phyloP scores from a whole-genome alignment of 2,329 filamentous ascomycete genomes.

The Phaeosphaeriaceae sp. region DNA sequence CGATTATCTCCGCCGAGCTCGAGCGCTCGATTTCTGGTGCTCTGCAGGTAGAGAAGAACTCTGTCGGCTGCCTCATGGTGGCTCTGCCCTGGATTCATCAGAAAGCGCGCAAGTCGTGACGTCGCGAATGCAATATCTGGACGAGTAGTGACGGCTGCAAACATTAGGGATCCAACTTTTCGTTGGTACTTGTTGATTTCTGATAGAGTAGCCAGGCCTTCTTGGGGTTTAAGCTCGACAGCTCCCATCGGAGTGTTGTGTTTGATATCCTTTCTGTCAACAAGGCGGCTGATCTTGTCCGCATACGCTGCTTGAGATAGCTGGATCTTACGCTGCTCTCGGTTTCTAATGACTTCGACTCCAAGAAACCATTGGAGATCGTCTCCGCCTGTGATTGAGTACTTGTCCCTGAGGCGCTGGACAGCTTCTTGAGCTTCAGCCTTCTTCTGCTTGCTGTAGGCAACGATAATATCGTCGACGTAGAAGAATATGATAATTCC shows the following conservation, averaged over 20 bases:
- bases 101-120: not conserved
- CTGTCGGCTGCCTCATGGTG: not conserved
- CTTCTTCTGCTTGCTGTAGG: no score
- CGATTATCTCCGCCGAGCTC: no score
- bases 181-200: not conserved
- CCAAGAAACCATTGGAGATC: conserved; percentile 1
- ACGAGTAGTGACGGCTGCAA: not conserved
- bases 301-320: not conserved
- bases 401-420: not conserved
- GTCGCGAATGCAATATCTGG: conserved; percentile 1
- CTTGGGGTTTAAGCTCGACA: not conserved
- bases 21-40: no score
- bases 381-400: not conserved
- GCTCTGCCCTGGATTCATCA: not conserved
- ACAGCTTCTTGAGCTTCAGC: not conserved
- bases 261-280: not conserved
- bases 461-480: no score
- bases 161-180: not conserved
- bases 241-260: not conserved
- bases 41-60: not conserved
- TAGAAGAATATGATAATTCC: not conserved
- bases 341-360: not conserved
- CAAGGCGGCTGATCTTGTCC: no score
- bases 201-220: not conserved
- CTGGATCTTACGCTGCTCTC: not conserved